phyloP scores from a whole-genome alignment of 257 asterid species.

The Ophiorrhiza pumila region DNA sequence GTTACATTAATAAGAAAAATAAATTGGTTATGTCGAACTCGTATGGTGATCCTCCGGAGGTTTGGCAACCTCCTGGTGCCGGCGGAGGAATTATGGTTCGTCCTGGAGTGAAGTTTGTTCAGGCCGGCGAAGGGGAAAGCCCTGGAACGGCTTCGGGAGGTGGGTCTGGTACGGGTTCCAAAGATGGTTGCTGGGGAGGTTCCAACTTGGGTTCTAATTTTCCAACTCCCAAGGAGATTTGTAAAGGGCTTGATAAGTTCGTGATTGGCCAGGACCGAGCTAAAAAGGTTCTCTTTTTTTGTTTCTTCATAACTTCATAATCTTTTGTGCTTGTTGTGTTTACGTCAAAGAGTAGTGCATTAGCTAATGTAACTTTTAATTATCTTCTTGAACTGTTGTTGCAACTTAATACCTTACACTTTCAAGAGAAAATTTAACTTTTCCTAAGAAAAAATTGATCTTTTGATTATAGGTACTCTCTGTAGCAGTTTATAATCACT shows the following conservation, averaged over 20 bases:
- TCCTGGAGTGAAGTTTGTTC: slow-evolving; percentile 65
- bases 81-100: slow-evolving; percentile 69
- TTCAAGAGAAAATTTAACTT: neutral
- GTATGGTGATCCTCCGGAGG: slow-evolving; percentile 95
- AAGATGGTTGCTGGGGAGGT: slow-evolving; percentile 87
- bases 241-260: slow-evolving; percentile 92
- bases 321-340: slow-evolving; percentile 3
- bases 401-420: neutral
- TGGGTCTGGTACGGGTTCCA: slow-evolving; percentile 48
- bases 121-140: slow-evolving; percentile 48
- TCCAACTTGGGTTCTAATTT: slow-evolving; percentile 70
- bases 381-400: neutral
- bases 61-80: slow-evolving; percentile 86
- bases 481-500: slow-evolving; percentile 97
- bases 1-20: slow-evolving; percentile 25
- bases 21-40: slow-evolving; percentile 43
- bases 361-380: neutral
- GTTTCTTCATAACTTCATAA: too few species aligned
- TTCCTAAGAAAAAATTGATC: neutral
- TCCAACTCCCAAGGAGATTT: slow-evolving; percentile 96
- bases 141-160: slow-evolving; percentile 50
- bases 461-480: slow-evolving; percentile 71
- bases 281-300: slow-evolving; percentile 67
- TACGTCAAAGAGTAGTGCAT: neutral
- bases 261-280: slow-evolving; percentile 98